A percentile compares a stretch with the other conserved stretches of the same genome.
Evolutionary conservation across 345 rosid genomes (phyloP).

Genomic region (Pugionium dolabratum): DNA sequence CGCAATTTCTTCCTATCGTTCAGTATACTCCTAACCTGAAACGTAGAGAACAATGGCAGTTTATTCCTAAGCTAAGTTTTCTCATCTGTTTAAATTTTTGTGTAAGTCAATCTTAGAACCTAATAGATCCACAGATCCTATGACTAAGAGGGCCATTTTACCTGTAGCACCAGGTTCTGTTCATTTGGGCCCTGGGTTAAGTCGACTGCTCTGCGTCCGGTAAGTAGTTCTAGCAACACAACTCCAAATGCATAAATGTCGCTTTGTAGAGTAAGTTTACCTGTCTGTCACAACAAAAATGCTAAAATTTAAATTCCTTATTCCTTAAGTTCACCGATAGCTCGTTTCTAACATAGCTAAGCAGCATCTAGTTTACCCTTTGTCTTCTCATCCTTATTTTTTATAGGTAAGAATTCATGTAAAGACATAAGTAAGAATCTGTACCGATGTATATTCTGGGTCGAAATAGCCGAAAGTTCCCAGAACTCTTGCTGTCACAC

Average conservation of each 20-base stretch:
- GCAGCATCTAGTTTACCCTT: slow-evolving; percentile 8
- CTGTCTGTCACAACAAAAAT: slow-evolving; percentile 58
- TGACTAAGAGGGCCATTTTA: slow-evolving; percentile 28
- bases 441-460: slow-evolving; percentile 94
- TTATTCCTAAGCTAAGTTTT: background rate
- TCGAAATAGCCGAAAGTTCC: slow-evolving; percentile 98
- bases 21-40: slow-evolving; percentile 81
- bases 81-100: background rate
- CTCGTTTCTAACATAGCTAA: background rate
- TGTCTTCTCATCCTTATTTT: slow-evolving; percentile 2
- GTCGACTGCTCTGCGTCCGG: slow-evolving; percentile 95
- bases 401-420: slow-evolving; percentile 10
- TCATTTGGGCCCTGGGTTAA: slow-evolving; percentile 79
- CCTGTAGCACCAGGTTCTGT: slow-evolving; percentile 96
- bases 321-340: slow-evolving; percentile 7
- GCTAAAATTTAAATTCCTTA: background rate
- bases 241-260: slow-evolving; percentile 98
- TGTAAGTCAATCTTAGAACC: slow-evolving; percentile 12
- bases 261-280: slow-evolving; percentile 91
- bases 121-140: background rate
- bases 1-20: slow-evolving; percentile 79
- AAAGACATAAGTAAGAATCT: slow-evolving; percentile 19
- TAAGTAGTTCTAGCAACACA: slow-evolving; percentile 89
- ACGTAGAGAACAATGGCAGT: slow-evolving; percentile 26
- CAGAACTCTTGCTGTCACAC: slow-evolving; percentile 77